Base-by-base conservation (phyloP, 129 eudicot species). In the Artemisia annua region DNA sequence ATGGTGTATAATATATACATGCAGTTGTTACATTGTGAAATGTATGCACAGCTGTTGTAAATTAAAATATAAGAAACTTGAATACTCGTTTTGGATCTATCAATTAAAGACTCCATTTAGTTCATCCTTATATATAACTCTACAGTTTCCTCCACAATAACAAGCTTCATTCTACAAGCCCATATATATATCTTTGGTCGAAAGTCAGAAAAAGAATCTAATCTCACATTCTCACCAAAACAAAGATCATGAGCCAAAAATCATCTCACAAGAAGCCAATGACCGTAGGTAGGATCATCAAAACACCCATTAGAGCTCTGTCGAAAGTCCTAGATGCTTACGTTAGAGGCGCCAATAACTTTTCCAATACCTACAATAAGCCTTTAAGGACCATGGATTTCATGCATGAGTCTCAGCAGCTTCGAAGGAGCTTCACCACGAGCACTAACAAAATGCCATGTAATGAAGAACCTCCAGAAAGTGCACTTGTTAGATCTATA, bases 401-500 rank as follows among this genome's bases (percentile, higher is more conserved):
- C 43, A 9, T 35, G 11, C 49, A 66, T 1, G 32, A 28, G 7
- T 61, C 73, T 16, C 79, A 75, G 4, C 57, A 32, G 24, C 73
- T 75, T 75, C 60, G 67, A 6, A 67, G 73, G 13, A 75, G 80
- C 60, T 67, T 67, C 63, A 67, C 50, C 56, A 66, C 73, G 6
- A 57, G 43, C 13, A 44, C 74, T 5, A 26, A 59, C 6, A 22
- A 43, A 14, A 16, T 57, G 28, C 6, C 60, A 20, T 14, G 57
- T 11, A 24, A 73, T 7, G 68, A 75, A 11, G 48, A 56, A 56
- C 68, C 67, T n/a, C 61, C 74, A 1, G 80, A 66, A 11, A 63
- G 80, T 15, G 51, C 80, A 8, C 68, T 75, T 6, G 67, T 75
- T 19, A 46, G 80, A 48, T 66, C 80, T 12, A 75, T 75, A 55